Base-by-base conservation (phyloP, 148 eudicot species). In the Arctostaphylos glauca region DNA sequence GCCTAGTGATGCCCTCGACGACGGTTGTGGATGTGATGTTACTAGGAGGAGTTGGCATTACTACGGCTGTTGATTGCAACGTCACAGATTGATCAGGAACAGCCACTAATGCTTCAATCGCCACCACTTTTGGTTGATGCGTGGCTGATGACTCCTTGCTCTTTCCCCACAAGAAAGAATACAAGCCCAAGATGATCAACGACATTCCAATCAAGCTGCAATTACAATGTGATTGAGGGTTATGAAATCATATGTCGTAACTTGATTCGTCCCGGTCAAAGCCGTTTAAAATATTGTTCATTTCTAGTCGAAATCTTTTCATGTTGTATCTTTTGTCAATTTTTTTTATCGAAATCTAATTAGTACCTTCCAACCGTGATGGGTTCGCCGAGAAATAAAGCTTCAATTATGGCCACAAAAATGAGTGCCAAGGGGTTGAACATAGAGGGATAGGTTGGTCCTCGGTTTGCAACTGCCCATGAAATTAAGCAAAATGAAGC, bases 381-480 rank as follows among this genome's bases (percentile, higher is more conserved):
- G 0, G 83, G 81, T 81, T 86, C 86, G 1, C 92, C 91, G 2
- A 92, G 89, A 49, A 91, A 84, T 12, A 90, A 38, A 64, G 87
- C 85, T 80, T 92, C 95, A 2, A 82, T 56, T 3, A 91, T 66
- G n/a, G 92, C 91, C 14, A 92, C 86, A 25, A 92, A 86, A 7
- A 92, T 85, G 0, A 92, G 81, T 0, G 88, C 44, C 70, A 92
- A 76, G 0, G 97, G 95, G 77, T 88, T 90, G 87, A 92, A 93
- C 93, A 94, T 94, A 6, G 97, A 87, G 25, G 91, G 93, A 86
- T 90, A 94, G 10, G 94, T 89, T 0, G 97, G 95, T 31, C 93
- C 97, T 53, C 82, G 80, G 68, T 74, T 78, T n/a, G 86, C 74
- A 15, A 94, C 84, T n/a, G 89, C 89, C 94, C 89, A 87, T 80